Evolutionary conservation across 345 rosid genomes (phyloP).

Genomic region (Gynandropsis gynandra): DNA sequence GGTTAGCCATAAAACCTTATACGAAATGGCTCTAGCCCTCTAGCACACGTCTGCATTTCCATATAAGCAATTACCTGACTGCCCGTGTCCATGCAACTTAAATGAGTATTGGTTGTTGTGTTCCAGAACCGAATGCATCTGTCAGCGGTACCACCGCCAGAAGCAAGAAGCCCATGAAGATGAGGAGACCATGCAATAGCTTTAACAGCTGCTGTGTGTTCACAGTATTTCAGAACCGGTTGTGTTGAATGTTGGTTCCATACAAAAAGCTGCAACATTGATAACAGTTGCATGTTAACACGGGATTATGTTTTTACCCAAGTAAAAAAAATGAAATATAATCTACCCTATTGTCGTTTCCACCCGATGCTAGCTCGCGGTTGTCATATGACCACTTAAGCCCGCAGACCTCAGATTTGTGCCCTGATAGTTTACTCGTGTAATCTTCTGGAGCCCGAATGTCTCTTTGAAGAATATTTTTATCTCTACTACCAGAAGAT

Average conservation of each 20-base stretch:
- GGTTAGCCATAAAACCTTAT: constrained; percentile 4
- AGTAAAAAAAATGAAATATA: constrained; percentile 4
- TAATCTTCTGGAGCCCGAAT: constrained; percentile 71
- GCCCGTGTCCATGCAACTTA: constrained; percentile 87
- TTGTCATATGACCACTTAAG: constrained; percentile 97
- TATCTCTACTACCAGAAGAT: constrained; percentile 97
- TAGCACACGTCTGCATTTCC: too few species aligned
- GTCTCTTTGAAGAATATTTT: constrained; percentile 86
- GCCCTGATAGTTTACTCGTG: constrained; percentile 84
- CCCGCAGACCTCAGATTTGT: constrained; percentile 99
- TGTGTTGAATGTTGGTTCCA: constrained; percentile 98
- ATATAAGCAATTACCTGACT: constrained; percentile 95
- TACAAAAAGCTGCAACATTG: constrained; percentile 69
- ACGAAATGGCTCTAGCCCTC: too few species aligned
- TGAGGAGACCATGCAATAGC: constrained; percentile 99
- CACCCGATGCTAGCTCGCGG: constrained; percentile 97
- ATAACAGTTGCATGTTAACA: constrained; percentile 14
- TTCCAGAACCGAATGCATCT: constrained; percentile 98
- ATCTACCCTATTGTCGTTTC: constrained; percentile 88
- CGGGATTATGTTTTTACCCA: background rate
- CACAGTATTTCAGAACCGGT: constrained; percentile 81
- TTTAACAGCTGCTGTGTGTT: constrained; percentile 97
- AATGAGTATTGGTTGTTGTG: constrained; percentile 79
- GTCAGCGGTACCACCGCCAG: constrained; percentile 98
- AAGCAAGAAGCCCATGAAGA: constrained; percentile 95